phyloP scores from a whole-genome alignment of 1,139 yeast species.

The Diutina pseudorugosa region DNA sequence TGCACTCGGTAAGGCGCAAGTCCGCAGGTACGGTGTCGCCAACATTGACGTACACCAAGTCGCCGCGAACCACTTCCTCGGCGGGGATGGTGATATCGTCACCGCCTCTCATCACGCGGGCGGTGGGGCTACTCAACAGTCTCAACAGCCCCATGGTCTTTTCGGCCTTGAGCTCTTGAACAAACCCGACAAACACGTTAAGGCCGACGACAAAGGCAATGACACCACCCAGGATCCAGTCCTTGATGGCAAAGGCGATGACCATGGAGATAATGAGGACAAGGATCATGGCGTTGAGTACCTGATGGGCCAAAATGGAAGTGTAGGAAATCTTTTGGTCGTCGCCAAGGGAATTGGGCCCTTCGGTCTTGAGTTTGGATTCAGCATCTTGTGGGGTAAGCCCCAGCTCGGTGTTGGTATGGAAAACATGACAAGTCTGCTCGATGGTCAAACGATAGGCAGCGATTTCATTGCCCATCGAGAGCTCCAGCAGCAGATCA shows the following conservation, averaged over 20 bases:
- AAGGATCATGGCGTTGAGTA: constrained; percentile 71
- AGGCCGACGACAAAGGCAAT: constrained; percentile 58
- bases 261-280: constrained; percentile 65
- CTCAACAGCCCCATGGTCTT: constrained; percentile 71
- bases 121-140: constrained; percentile 61
- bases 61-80: constrained; percentile 70
- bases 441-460: constrained; percentile 11
- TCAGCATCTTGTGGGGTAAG: constrained; percentile 20
- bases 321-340: constrained; percentile 45
- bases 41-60: constrained; percentile 48
- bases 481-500: neutral
- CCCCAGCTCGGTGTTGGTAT: constrained; percentile 36
- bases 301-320: constrained; percentile 53
- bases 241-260: constrained; percentile 62
- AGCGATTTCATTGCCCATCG: neutral
- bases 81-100: constrained; percentile 48
- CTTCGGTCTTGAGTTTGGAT: constrained; percentile 20
- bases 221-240: constrained; percentile 80
- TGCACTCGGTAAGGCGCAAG: constrained; percentile 43
- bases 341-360: constrained; percentile 52
- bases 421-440: constrained; percentile 13
- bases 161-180: constrained; percentile 66
- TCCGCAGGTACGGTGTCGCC: constrained; percentile 82
- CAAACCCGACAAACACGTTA: constrained; percentile 57
- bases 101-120: constrained; percentile 57